Percentiles rank a stretch among this genome's conserved stretches.
phyloP scores from a whole-genome alignment of 768 basidiomycete species.

The Udeniomyces megalosporus region DNA sequence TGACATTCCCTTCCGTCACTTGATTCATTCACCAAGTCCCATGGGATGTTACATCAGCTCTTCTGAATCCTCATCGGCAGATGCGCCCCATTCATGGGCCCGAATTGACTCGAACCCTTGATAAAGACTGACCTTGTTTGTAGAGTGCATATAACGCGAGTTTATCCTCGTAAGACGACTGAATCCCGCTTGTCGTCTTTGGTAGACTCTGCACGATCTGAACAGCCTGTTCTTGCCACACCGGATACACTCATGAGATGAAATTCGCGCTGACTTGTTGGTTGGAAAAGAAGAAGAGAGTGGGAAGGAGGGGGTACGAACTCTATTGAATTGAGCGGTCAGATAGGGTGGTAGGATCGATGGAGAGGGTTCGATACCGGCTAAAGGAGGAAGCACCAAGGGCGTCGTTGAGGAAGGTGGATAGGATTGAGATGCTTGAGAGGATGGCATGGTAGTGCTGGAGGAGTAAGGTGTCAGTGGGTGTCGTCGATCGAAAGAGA shows the following conservation, averaged over 20 bases:
- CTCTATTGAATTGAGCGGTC: not conserved
- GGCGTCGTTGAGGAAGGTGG: not conserved
- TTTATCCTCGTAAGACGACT: constrained; percentile 11
- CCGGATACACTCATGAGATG: no score
- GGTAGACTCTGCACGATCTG: constrained; percentile 8
- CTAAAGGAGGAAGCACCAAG: no score
- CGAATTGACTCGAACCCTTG: no score
- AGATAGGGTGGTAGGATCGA: no score
- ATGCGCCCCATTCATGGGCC: no score
- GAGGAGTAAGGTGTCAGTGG: not conserved
- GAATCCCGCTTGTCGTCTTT: not conserved
- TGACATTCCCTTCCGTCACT: constrained; percentile 10
- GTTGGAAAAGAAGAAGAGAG: not conserved
- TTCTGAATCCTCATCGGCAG: no score
- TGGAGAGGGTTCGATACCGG: no score
- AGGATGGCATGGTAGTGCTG: not conserved
- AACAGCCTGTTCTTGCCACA: no score
- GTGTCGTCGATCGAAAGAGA: not conserved
- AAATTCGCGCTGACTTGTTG: not conserved
- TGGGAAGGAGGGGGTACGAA: not conserved
- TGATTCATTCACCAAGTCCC: no score
- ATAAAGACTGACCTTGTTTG: constrained; percentile 14
- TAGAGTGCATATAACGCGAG: constrained; percentile 4
- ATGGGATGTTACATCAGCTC: no score
- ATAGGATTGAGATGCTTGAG: not conserved